Evolutionary conservation across 108 stramenopile species (phyloP).

Genomic region (Conticribra guillardii): DNA sequence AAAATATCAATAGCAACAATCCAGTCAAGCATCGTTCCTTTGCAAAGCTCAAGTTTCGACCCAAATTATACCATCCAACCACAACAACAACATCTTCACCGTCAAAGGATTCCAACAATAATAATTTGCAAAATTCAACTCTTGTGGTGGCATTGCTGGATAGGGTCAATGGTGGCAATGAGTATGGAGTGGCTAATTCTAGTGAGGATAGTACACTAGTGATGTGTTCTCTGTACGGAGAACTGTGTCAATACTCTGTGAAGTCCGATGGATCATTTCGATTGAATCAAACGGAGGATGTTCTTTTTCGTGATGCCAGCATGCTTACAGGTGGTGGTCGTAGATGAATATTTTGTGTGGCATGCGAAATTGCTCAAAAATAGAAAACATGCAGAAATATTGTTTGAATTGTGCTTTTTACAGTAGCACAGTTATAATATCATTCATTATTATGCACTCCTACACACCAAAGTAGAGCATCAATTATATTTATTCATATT

Average conservation of each 20-base stretch:
- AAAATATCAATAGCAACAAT: constrained; percentile 4
- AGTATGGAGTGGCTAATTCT: not conserved
- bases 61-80: not conserved
- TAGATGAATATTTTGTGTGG: too few species aligned
- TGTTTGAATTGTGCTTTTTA: too few species aligned
- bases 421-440: too few species aligned
- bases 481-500: constrained; percentile 4
- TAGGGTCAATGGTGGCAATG: constrained; percentile 8
- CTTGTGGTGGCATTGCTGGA: constrained; percentile 38
- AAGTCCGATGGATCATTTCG: constrained; percentile 12
- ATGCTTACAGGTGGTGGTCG: not conserved
- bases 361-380: not conserved
- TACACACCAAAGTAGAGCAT: too few species aligned
- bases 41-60: constrained; percentile 43
- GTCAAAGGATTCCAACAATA: too few species aligned
- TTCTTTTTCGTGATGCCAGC: constrained; percentile 15
- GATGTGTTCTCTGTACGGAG: constrained; percentile 32
- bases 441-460: too few species aligned
- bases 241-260: constrained; percentile 43
- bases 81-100: too few species aligned
- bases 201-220: constrained; percentile 25
- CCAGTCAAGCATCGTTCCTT: constrained; percentile 43
- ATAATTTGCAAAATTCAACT: too few species aligned
- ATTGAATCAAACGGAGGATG: constrained; percentile 39
- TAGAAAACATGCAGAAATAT: too few species aligned